These are phyloP conservation scores for Globisporangium iwayamae DNA, from an alignment of 352 stramenopile species.

Conservation along the genomic window DNA sequence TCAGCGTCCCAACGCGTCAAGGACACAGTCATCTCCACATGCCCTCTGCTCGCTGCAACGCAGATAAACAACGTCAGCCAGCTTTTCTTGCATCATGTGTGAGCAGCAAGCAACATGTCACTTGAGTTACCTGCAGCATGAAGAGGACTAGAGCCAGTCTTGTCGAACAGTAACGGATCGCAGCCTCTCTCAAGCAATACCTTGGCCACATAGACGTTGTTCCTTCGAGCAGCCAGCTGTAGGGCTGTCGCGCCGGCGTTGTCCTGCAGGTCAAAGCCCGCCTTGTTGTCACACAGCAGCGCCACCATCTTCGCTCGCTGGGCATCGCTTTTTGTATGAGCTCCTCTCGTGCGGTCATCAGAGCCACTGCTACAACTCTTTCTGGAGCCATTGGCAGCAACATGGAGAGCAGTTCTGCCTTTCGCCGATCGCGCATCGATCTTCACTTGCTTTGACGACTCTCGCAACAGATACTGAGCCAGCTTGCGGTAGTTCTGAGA, in stretches of 20 bases:
- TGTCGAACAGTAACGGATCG: constrained; percentile 27
- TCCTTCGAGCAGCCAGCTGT: constrained; percentile 29
- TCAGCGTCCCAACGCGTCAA: constrained; percentile 53
- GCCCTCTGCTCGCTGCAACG: constrained; percentile 23
- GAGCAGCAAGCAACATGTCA: background rate
- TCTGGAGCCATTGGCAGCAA: constrained; percentile 22
- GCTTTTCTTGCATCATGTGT: background rate
- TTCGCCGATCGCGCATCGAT: constrained; percentile 45
- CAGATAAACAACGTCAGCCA: background rate
- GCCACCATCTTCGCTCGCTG: constrained; percentile 21
- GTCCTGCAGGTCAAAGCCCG: constrained; percentile 39
- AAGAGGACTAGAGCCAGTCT: constrained; percentile 34
- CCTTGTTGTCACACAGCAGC: constrained; percentile 27
- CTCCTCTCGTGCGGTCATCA: background rate
- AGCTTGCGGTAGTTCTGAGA: constrained; percentile 32
- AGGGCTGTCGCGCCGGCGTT: constrained; percentile 34
- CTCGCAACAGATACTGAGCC: constrained; percentile 30
- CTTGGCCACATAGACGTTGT: constrained; percentile 19
- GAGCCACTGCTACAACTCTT: background rate
- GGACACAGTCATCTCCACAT: constrained; percentile 28
- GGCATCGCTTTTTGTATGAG: background rate
- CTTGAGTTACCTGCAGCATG: constrained; percentile 37
- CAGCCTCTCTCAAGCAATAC: constrained; percentile 33
- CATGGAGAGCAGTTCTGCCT: constrained; percentile 51
- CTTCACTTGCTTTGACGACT: constrained; percentile 14